A percentile compares a stretch with the other conserved stretches of the same genome.
phyloP scores from a whole-genome alignment of 345 rosid genomes.

The Citrus sp. region DNA sequence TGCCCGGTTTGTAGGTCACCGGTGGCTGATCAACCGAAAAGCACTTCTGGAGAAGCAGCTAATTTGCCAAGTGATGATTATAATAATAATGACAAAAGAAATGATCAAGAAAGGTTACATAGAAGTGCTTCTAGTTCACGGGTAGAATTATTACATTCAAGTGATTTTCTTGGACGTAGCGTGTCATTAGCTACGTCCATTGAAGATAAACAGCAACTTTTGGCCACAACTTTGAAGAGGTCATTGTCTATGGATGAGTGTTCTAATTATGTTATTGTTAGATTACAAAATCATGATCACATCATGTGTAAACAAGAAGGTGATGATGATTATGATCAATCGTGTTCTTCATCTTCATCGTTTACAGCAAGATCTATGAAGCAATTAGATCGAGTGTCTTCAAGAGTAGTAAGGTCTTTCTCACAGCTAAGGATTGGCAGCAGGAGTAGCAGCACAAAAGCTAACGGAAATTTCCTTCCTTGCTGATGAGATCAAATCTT shows the following conservation, averaged over 20 bases:
- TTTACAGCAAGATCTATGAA: conserved; percentile 10
- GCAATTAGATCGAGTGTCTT: conserved; percentile 31
- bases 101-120: neutral
- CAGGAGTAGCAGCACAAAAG: neutral
- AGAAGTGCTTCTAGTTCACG: neutral
- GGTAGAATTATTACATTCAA: neutral
- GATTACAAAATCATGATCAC: neutral
- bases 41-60: neutral
- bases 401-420: conserved; percentile 33
- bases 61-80: neutral
- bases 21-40: neutral
- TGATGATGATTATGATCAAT: neutral
- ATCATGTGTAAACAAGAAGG: neutral
- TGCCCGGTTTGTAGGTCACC: conserved; percentile 68
- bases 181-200: conserved; percentile 14
- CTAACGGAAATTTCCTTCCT: conserved; percentile 13
- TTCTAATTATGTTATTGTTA: conserved; percentile 9
- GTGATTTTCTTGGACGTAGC: conserved; percentile 17
- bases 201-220: conserved; percentile 10
- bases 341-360: conserved; percentile 5
- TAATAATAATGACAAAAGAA: neutral
- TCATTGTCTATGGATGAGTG: conserved; percentile 42
- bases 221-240: conserved; percentile 13
- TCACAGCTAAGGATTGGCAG: conserved; percentile 21
- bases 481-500: conserved; percentile 2